Base-by-base conservation (phyloP, 2,329 filamentous ascomycete species). In the Sporothrix mexicana region DNA sequence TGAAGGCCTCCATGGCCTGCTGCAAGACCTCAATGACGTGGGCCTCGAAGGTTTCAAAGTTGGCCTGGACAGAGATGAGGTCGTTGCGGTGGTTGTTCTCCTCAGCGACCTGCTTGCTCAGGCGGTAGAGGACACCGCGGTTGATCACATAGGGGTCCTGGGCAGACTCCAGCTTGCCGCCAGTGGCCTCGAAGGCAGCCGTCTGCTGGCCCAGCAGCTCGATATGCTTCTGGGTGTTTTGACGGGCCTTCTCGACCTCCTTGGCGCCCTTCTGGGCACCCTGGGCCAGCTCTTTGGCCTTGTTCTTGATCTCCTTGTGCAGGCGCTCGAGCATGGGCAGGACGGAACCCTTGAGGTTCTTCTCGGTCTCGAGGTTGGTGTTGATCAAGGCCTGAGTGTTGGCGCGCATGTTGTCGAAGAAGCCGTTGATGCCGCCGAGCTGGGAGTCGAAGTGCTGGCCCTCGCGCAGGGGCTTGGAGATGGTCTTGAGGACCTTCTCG, bases 21-120 rank as follows among this genome's bases (percentile, higher is more conserved):
- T 98, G 95, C 70, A 98, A 83, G 9, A 93, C 93, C 79, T 92
- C 87, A 71, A 99, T 83, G 72, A 98, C 85, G 80, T 98, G 95
- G 0, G 90, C 87, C 82, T 99, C 96, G 77, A 98, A 99, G 51
- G 90, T 86, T 72, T 91, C 86, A 80, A 98, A 97, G 80, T 93
- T 93, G 83, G 92, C 91, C 83, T 99, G 96, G n/a, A 98, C 92
- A 10, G 91, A 88, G 75, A 99, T 88, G 73, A 98, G 88, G 80
- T 99, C 96, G 80, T 97, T 93, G 76, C 92, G 90, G 83, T 97
- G 95, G 85, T 95, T 97, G 86, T 99, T 99, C 85, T 99, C 96
- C 80, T 97, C 94, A 64, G 93, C 85, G 49, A 98, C 89, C 84
- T 99, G 96, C 85, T 93, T 95, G 87, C 93, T 91, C 72, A 99